A percentile compares a stretch with the other conserved stretches of the same genome.
Conservation (phyloP, 2,329 filamentous ascomycete species). For the Penicillium sp. region DNA sequence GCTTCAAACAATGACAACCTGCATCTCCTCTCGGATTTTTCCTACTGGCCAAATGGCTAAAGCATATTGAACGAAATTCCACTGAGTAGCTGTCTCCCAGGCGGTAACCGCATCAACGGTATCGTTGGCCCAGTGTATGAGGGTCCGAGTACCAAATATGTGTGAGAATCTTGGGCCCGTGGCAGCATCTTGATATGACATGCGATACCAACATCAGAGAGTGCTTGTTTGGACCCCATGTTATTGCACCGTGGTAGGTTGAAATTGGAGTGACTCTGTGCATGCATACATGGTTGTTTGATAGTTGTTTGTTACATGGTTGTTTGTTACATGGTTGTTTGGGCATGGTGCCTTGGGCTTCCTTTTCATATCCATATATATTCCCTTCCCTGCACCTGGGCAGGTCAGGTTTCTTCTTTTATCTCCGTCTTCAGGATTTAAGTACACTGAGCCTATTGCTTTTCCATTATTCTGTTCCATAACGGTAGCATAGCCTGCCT, state of each 20-base stretch:
- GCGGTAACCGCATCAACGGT: not conserved
- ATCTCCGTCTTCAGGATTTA: too few species aligned
- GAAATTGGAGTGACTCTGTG: not conserved
- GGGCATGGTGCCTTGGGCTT: too few species aligned
- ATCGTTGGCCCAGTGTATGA: not conserved
- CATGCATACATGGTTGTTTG: too few species aligned
- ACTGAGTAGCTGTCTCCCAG: not conserved
- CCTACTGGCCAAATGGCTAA: not conserved
- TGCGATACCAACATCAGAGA: slow-evolving; percentile 1
- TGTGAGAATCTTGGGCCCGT: slow-evolving; percentile 1
- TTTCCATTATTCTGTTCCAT: too few species aligned
- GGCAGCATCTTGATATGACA: slow-evolving; percentile 2
- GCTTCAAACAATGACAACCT: slow-evolving; percentile 1
- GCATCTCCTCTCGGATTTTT: slow-evolving; percentile 4
- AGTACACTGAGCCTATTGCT: too few species aligned
- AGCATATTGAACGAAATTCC: not conserved
- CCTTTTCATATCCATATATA: too few species aligned
- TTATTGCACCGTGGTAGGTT: not conserved
- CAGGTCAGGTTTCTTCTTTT: too few species aligned
- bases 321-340: too few species aligned
- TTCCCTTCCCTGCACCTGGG: too few species aligned
- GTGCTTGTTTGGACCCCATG: not conserved
- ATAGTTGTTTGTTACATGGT: too few species aligned
- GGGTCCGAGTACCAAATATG: not conserved
- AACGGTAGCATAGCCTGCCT: too few species aligned